Percentiles rank a stretch among this genome's conserved stretches.
Conservation (phyloP, 2,329 filamentous ascomycete genomes). For the Purpureocillium takamizusanense region DNA sequence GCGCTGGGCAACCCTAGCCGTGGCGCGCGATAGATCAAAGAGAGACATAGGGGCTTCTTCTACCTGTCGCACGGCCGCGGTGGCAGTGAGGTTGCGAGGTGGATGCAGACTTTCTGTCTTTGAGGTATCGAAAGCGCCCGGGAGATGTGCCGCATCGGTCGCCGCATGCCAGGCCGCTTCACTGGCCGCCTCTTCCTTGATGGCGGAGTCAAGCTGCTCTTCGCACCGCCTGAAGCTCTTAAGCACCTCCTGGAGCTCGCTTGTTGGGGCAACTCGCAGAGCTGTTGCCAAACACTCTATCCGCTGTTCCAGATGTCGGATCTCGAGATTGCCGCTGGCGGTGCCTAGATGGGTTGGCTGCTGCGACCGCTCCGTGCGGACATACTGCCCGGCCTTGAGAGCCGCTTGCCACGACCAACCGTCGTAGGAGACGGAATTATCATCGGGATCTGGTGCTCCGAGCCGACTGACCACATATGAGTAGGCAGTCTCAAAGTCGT, state of each 20-base stretch:
- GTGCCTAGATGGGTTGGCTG: conserved; percentile 52
- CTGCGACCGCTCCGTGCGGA: conserved; percentile 42
- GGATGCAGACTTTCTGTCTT: conserved; percentile 13
- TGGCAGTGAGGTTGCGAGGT: conserved; percentile 24
- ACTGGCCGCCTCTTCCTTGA: conserved; percentile 56
- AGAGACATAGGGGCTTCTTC: conserved; percentile 56
- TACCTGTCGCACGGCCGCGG: conserved; percentile 21
- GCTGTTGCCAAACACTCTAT: conserved; percentile 73
- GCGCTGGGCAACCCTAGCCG: conserved; percentile 47
- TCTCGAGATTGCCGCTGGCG: conserved; percentile 47
- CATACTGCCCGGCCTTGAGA: conserved; percentile 67
- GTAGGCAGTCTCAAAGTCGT: conserved; percentile 81
- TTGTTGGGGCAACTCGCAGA: conserved; percentile 61
- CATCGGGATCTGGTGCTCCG: conserved; percentile 26
- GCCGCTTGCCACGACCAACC: conserved; percentile 74
- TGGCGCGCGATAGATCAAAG: conserved; percentile 55
- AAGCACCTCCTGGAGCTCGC: conserved; percentile 65
- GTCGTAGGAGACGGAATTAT: no score
- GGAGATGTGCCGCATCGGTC: conserved; percentile 49
- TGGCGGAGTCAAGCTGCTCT: conserved; percentile 60
- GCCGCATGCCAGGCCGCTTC: conserved; percentile 64
- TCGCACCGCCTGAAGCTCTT: conserved; percentile 70
- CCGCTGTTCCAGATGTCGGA: conserved; percentile 69
- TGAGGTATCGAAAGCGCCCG: conserved; percentile 40
- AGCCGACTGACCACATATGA: conserved; percentile 71